Base-by-base conservation (phyloP, 306 rosid species). In the Delonix regia region DNA sequence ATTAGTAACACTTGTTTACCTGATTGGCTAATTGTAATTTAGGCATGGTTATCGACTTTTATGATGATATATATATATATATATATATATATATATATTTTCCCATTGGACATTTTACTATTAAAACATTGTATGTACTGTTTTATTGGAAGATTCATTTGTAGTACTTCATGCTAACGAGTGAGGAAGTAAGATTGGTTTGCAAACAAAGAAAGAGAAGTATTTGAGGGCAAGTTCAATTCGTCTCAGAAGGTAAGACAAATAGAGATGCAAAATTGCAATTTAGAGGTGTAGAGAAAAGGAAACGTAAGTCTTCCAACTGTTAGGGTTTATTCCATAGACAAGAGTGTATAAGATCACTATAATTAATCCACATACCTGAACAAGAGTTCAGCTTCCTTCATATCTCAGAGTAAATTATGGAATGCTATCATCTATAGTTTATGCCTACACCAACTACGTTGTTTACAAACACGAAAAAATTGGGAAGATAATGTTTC, bases 151-250 rank as follows among this genome's bases (percentile, higher is more conserved):
- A 34, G 39, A 34, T 34, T 34, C n/a, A 34, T 34, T 5, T 34
- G 39, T 2, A 34, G 3, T 34, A 5, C 39, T 34, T 34, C 39
- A 34, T 34, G 39, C 39, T 33, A 39, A 77, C 34, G 44, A 77
- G 45, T 2, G 89, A 78, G 66, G 81, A 82, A 80, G 79, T 73
- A 44, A 87, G 71, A 74, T 74, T 79, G 4, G 82, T 71, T 73
- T 53, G 57, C 67, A 71, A 25, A 69, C 86, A 28, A 86, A 82
- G 82, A 88, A 81, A 6, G 39, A 39, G 86, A 86, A 71, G 84
- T 82, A 81, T 63, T 63, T 27, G 97, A 89, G 84, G 82, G 82
- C 91, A 84, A 80, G 44, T 74, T 74, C 82, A 86, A 70, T 71
- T 80, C 33, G 77, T 83, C 78, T 77, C 90, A 13, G 64, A 76